A percentile compares a stretch with the other conserved stretches of the same genome.
phyloP scores from a whole-genome alignment of 805 yeast genomes.

The Kazachstania martiniae region DNA sequence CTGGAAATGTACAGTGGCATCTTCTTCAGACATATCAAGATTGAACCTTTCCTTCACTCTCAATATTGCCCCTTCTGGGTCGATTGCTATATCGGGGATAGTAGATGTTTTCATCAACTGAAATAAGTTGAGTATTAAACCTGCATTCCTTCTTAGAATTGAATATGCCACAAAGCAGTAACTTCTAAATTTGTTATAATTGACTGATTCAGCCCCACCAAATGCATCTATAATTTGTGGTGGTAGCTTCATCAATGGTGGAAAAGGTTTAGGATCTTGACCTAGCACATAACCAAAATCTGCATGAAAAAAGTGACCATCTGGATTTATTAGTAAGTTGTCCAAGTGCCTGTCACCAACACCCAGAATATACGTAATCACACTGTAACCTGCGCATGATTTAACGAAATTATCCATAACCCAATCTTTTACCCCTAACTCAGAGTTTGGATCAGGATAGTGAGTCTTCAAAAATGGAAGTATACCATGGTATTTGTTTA shows the following conservation, averaged over 20 bases:
- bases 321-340: constrained; percentile 67
- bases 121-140: constrained; percentile 78
- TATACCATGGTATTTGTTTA: constrained; percentile 66
- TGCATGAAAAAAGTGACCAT: constrained; percentile 92
- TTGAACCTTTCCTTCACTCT: constrained; percentile 93
- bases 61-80: constrained; percentile 76
- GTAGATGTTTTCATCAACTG: constrained; percentile 90
- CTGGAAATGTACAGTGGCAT: constrained; percentile 91
- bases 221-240: constrained; percentile 95
- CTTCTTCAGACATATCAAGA: constrained; percentile 88
- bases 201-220: constrained; percentile 86
- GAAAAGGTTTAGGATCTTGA: constrained; percentile 96
- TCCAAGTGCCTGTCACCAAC: constrained; percentile 97
- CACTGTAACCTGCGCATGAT: constrained; percentile 97
- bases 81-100: constrained; percentile 80
- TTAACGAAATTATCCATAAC: constrained; percentile 91
- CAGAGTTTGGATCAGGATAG: constrained; percentile 40
- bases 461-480: constrained; percentile 57
- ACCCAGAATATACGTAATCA: constrained; percentile 84
- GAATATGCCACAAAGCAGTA: constrained; percentile 93
- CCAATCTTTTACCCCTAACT: constrained; percentile 30
- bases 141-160: constrained; percentile 79
- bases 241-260: constrained; percentile 95
- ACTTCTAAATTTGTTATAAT: constrained; percentile 77
- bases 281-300: constrained; percentile 97